These are phyloP conservation scores for Penicillium polonicum DNA, from an alignment of 2,329 filamentous ascomycete species.

Conservation along the genomic window DNA sequence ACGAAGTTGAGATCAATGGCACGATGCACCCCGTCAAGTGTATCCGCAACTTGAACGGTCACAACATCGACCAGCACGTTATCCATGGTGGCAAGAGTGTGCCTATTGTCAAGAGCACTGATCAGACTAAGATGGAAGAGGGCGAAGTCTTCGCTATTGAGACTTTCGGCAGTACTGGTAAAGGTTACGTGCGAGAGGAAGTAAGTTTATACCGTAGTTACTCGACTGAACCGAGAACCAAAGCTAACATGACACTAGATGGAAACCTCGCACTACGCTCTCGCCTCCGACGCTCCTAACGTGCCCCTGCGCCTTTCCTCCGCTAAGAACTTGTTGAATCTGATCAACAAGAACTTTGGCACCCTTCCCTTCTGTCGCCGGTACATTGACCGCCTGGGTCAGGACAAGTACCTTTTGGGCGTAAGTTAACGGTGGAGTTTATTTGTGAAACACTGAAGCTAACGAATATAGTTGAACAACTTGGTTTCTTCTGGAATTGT, in stretches of 20 bases:
- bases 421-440: conserved; percentile 51
- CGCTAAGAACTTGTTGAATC: conserved; percentile 78
- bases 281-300: conserved; percentile 69
- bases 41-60: conserved; percentile 83
- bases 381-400: conserved; percentile 87
- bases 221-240: background rate
- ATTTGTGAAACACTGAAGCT: conserved; percentile 17
- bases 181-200: conserved; percentile 82
- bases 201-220: conserved; percentile 49
- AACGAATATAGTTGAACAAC: conserved; percentile 68
- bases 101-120: conserved; percentile 84
- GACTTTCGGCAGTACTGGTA: conserved; percentile 91
- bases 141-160: conserved; percentile 94
- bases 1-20: conserved; percentile 80
- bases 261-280: conserved; percentile 87
- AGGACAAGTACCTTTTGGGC: conserved; percentile 90
- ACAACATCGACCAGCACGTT: conserved; percentile 83
- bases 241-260: conserved; percentile 44
- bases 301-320: conserved; percentile 74
- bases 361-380: conserved; percentile 87
- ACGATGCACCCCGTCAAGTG: conserved; percentile 76
- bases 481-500: conserved; percentile 80
- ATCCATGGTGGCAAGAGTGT: conserved; percentile 92
- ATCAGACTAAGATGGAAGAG: conserved; percentile 96
- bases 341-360: conserved; percentile 95